Percentiles rank a stretch among this genome's conserved stretches.
Conservation (phyloP, 2,329 filamentous ascomycete species). For the Aureobasidium sp. region DNA sequence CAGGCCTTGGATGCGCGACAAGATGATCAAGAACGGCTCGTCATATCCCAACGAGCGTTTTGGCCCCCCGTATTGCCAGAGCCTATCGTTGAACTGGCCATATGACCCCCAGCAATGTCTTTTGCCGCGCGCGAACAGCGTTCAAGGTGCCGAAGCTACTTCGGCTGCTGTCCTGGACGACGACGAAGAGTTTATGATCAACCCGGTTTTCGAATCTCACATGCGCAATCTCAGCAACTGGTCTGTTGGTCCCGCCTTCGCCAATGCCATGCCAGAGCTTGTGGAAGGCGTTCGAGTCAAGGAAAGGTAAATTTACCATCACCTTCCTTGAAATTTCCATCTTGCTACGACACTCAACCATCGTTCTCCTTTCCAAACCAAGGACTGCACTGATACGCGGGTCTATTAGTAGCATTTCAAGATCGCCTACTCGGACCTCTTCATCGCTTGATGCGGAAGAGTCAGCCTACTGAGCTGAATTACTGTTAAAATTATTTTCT, state of each 20-base stretch:
- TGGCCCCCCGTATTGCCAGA: conserved; percentile 67
- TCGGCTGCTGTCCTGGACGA: conserved; percentile 18
- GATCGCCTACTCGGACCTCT: background rate
- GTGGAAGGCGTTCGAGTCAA: conserved; percentile 23
- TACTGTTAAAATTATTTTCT: background rate
- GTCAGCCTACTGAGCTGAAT: background rate
- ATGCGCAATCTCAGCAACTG: conserved; percentile 69
- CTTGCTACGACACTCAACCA: background rate
- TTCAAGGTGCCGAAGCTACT: conserved; percentile 19
- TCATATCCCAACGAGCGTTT: conserved; percentile 67
- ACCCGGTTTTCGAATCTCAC: conserved; percentile 79
- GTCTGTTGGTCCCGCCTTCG: conserved; percentile 45
- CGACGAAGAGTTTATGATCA: conserved; percentile 63
- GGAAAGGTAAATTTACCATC: conserved; percentile 13
- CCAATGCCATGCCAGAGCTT: conserved; percentile 23
- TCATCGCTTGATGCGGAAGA: background rate
- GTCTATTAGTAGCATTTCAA: background rate
- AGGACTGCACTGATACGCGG: background rate
- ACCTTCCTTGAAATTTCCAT: background rate
- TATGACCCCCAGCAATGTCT: conserved; percentile 67
- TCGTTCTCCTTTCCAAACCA: background rate
- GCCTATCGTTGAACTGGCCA: conserved; percentile 72
- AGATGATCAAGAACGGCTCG: conserved; percentile 43
- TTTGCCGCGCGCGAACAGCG: conserved; percentile 22
- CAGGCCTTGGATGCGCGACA: conserved; percentile 62